These are phyloP conservation scores for Aureobasidium sp. DNA, from an alignment of 2,329 filamentous ascomycete genomes.

Conservation along the genomic window DNA sequence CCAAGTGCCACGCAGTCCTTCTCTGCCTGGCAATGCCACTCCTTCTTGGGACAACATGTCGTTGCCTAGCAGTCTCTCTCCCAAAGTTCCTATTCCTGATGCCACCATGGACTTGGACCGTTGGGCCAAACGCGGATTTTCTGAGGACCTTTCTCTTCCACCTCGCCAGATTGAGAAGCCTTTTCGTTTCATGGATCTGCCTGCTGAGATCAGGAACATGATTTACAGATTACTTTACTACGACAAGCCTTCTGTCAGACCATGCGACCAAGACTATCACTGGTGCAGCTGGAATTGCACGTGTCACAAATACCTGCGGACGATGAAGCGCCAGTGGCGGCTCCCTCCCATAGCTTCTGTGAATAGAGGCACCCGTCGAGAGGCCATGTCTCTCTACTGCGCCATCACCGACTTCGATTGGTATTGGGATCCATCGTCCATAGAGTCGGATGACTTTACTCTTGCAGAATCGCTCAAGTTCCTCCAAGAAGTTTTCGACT, in stretches of 20 bases:
- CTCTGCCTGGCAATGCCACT: not conserved
- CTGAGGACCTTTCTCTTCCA: not conserved
- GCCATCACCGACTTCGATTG: not conserved
- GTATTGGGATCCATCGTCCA: not conserved
- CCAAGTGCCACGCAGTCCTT: not conserved
- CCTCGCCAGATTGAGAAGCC: not conserved
- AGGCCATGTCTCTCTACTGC: not conserved
- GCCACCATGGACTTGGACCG: not conserved
- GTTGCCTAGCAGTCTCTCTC: not conserved
- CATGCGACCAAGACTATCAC: too few species aligned
- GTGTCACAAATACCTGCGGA: not conserved
- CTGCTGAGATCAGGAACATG: slow-evolving; percentile 1
- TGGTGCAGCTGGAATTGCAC: not conserved
- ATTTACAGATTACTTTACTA: not conserved
- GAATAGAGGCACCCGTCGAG: not conserved
- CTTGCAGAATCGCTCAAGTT: not conserved
- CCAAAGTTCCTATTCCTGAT: not conserved
- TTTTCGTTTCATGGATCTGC: not conserved
- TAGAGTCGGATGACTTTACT: not conserved
- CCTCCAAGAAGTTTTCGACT: not conserved
- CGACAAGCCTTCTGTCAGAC: too few species aligned
- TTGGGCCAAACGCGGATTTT: not conserved
- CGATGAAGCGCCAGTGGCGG: not conserved
- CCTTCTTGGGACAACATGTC: not conserved
- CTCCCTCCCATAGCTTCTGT: not conserved